A percentile compares a stretch with the other conserved stretches of the same genome.
Evolutionary conservation across 2,329 filamentous ascomycete species (phyloP).

Genomic region (Xylariales sp.): DNA sequence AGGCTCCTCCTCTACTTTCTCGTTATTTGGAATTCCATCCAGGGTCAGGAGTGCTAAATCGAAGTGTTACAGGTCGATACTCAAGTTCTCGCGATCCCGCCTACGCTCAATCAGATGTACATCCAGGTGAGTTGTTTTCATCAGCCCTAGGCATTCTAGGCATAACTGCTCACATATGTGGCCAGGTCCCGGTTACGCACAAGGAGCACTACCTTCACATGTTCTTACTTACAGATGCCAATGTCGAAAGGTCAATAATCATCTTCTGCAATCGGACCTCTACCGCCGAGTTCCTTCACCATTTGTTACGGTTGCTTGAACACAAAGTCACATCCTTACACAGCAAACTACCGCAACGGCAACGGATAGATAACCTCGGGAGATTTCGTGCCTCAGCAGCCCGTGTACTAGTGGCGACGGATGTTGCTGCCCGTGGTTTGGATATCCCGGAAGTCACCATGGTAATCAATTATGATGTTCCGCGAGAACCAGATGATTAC

Average conservation of each 20-base stretch:
- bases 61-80: no score
- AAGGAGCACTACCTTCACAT: slow-evolving; percentile 93
- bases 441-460: slow-evolving; percentile 90
- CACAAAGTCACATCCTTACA: slow-evolving; percentile 92
- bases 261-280: slow-evolving; percentile 91
- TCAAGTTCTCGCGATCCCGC: slow-evolving; percentile 68
- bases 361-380: slow-evolving; percentile 81
- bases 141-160: no score
- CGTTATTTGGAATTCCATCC: no score
- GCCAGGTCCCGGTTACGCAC: slow-evolving; percentile 71
- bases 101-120: slow-evolving; percentile 78
- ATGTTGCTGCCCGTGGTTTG: slow-evolving; percentile 88
- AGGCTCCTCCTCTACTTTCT: no score
- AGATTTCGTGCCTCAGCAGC: slow-evolving; percentile 88
- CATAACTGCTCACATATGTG: slow-evolving; percentile 82
- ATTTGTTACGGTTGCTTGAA: slow-evolving; percentile 76
- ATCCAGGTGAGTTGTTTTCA: no score
- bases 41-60: no score
- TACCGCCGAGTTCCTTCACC: slow-evolving; percentile 85
- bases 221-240: slow-evolving; percentile 74
- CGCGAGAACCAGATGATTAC: slow-evolving; percentile 94
- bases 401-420: slow-evolving; percentile 86
- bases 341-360: slow-evolving; percentile 77
- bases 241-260: slow-evolving; percentile 73
- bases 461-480: slow-evolving; percentile 94